A percentile compares a stretch with the other conserved stretches of the same genome.
These are phyloP conservation scores for Fraxinus sp. DNA, from an alignment of 305 asterid species.

Conservation along the genomic window DNA sequence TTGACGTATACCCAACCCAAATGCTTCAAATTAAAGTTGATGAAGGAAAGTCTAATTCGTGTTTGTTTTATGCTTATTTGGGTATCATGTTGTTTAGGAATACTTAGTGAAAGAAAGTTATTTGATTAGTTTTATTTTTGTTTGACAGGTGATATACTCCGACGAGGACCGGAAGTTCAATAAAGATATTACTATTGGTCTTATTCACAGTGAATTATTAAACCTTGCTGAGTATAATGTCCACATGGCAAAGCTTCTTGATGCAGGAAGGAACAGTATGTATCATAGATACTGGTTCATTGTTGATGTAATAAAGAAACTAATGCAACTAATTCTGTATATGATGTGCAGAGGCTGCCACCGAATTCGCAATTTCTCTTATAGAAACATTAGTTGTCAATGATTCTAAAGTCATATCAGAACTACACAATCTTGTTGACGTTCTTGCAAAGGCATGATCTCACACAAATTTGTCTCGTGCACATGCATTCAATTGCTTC, in stretches of 20 bases:
- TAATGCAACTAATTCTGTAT: conserved; percentile 19
- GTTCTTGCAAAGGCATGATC: conserved; percentile 74
- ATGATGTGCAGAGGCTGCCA: conserved; percentile 77
- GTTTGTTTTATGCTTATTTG: neutral
- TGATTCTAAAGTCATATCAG: conserved; percentile 78
- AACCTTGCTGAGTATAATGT: conserved; percentile 94
- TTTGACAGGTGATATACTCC: conserved; percentile 79
- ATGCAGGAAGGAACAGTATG: conserved; percentile 95
- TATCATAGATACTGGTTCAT: conserved; percentile 22
- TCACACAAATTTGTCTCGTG: conserved; percentile 13
- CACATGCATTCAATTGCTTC: neutral
- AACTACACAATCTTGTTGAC: conserved; percentile 91
- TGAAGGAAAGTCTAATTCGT: neutral
- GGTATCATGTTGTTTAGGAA: neutral
- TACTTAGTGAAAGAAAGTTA: neutral
- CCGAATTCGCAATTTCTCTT: conserved; percentile 82
- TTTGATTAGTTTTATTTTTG: conserved; percentile 1
- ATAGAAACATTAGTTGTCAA: conserved; percentile 62
- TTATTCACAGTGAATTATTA: conserved; percentile 74
- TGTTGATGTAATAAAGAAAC: conserved; percentile 14
- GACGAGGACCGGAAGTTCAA: conserved; percentile 91
- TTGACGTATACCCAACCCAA: neutral
- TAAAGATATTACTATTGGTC: conserved; percentile 84
- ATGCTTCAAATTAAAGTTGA: neutral
- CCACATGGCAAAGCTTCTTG: conserved; percentile 96